phyloP scores from a whole-genome alignment of 768 basidiomycete species.

The Leccinum broughii region DNA sequence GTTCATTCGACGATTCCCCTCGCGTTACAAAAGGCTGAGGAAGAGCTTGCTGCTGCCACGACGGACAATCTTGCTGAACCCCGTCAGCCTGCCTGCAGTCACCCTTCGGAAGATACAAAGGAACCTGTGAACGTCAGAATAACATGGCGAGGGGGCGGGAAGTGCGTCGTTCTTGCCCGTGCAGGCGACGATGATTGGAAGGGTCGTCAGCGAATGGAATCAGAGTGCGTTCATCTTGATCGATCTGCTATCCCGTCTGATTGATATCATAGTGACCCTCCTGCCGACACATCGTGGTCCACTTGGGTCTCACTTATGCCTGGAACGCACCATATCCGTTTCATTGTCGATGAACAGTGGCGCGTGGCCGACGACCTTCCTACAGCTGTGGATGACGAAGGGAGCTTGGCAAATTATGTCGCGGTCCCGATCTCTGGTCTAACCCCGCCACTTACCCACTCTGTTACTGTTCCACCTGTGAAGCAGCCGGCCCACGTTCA shows the following conservation, averaged over 20 bases:
- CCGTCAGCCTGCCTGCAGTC: constrained; percentile 23
- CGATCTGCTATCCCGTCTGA: constrained; percentile 18
- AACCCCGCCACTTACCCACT: constrained; percentile 34
- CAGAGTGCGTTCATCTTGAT: constrained; percentile 48
- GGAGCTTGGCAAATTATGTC: constrained; percentile 92
- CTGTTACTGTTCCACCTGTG: constrained; percentile 34
- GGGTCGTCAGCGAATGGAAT: constrained; percentile 62
- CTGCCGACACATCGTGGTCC: constrained; percentile 38
- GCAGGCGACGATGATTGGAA: constrained; percentile 80
- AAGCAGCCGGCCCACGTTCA: constrained; percentile 33
- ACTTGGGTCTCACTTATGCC: constrained; percentile 62
- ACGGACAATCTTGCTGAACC: constrained; percentile 17
- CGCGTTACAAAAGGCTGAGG: constrained; percentile 42
- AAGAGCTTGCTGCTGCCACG: constrained; percentile 21
- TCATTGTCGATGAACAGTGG: constrained; percentile 91
- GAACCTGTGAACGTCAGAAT: constrained; percentile 50
- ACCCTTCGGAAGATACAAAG: constrained; percentile 27
- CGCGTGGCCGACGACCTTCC: constrained; percentile 77
- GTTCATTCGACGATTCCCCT: constrained; percentile 65
- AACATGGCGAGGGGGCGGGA: constrained; percentile 65
- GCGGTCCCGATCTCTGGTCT: constrained; percentile 42
- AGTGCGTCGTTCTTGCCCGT: constrained; percentile 63
- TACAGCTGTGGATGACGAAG: constrained; percentile 91
- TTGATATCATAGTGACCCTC: constrained; percentile 26
- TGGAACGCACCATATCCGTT: constrained; percentile 92